A percentile compares a stretch with the other conserved stretches of the same genome.
phyloP scores from a whole-genome alignment of 371 early-diverging fungal species.

The Apophysomyces ossiformis region DNA sequence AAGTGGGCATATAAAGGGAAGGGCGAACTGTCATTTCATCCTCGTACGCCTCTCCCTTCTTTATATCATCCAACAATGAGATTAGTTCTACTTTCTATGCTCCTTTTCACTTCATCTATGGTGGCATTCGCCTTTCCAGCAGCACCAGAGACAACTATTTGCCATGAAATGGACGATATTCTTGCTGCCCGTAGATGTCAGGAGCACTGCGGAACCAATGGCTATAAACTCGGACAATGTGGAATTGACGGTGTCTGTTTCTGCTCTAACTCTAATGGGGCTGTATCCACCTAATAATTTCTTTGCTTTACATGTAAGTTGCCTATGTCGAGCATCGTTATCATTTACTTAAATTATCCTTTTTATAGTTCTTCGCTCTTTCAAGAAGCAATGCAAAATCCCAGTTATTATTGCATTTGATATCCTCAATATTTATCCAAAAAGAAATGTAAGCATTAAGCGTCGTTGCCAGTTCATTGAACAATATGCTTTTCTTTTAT shows the following conservation, averaged over 20 bases:
- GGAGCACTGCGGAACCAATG: neutral
- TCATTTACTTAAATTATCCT: too few species aligned
- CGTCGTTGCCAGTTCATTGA: too few species aligned
- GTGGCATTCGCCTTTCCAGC: neutral
- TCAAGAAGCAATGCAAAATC: too few species aligned
- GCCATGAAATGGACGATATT: neutral
- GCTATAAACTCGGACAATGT: neutral
- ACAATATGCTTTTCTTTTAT: too few species aligned
- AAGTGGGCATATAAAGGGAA: neutral
- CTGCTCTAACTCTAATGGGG: neutral
- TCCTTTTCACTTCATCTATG: neutral
- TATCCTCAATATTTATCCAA: too few species aligned
- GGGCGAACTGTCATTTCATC: too few species aligned
- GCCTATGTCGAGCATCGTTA: neutral
- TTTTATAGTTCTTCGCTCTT: too few species aligned
- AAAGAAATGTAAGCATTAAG: too few species aligned
- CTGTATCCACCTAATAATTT: neutral
- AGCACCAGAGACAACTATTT: neutral
- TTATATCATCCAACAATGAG: neutral
- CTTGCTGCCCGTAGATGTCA: neutral
- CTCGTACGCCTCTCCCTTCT: neutral
- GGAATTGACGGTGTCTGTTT: neutral
- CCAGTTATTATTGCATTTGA: too few species aligned
- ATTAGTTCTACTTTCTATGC: neutral
- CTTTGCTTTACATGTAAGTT: neutral